Percentiles rank a stretch among this genome's conserved stretches.
Evolutionary conservation across 352 stramenopile genomes (phyloP).

Genomic region (Thalassiosira pacifica): DNA sequence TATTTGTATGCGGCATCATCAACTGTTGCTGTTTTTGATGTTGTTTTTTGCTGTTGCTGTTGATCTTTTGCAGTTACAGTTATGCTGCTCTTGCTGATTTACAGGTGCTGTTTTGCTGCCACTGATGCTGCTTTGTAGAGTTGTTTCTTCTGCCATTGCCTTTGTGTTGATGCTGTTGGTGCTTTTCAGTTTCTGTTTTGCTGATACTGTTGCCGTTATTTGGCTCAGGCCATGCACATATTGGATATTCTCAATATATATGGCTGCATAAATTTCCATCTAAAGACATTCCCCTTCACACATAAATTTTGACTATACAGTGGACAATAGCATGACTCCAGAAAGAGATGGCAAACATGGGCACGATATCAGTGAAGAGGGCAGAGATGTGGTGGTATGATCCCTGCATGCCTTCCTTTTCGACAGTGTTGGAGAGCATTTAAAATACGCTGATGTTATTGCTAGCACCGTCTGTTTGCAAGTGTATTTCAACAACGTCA

Average conservation of each 20-base stretch:
- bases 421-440: conserved; percentile 93
- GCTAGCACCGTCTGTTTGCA: conserved; percentile 86
- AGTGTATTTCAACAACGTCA: conserved; percentile 93
- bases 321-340: conserved; percentile 98
- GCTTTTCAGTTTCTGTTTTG: no score
- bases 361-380: conserved; percentile 93
- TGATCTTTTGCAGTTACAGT: no score
- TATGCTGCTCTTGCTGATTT: no score
- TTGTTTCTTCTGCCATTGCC: no score
- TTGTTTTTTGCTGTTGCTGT: no score
- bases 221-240: conserved; percentile 80
- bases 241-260: conserved; percentile 68
- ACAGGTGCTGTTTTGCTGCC: no score
- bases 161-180: no score
- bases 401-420: conserved; percentile 91
- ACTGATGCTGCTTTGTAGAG: no score
- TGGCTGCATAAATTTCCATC: conserved; percentile 36
- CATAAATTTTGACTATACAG: conserved; percentile 86
- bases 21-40: no score
- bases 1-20: no score
- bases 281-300: conserved; percentile 29
- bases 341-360: conserved; percentile 97
- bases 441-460: conserved; percentile 91
- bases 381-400: conserved; percentile 95
- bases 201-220: no score